Conservation (phyloP, 1,139 yeast genomes). For the Lodderomyces pseudojiufengensis region DNA sequence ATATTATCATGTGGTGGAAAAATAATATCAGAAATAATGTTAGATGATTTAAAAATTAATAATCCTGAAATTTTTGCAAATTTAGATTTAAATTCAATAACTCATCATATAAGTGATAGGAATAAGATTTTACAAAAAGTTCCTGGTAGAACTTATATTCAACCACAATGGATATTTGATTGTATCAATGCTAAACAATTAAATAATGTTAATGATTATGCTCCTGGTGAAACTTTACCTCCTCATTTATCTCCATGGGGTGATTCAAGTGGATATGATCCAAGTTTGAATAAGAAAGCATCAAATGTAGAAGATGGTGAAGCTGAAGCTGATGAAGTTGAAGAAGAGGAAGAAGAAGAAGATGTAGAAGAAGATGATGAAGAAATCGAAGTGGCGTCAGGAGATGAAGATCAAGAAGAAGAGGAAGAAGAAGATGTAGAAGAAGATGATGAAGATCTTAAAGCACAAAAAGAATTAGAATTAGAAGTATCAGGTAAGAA, state of each 20-base stretch:
- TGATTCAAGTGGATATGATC: conserved; percentile 87
- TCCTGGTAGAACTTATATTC: conserved; percentile 89
- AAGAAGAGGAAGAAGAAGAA: conserved; percentile 45
- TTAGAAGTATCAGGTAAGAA: conserved; percentile 85
- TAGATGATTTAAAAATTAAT: conserved; percentile 63
- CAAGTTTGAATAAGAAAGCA: conserved; percentile 48
- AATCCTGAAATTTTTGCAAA: conserved; percentile 39
- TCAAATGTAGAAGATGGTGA: conserved; percentile 32
- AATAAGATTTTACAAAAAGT: conserved; percentile 75
- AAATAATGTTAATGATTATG: conserved; percentile 73
- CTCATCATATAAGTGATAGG: conserved; percentile 94
- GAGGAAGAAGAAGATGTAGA: conserved; percentile 47
- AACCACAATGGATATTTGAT: conserved; percentile 98
- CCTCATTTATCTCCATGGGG: conserved; percentile 99
- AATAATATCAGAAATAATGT: conserved; percentile 79
- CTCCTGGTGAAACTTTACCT: conserved; percentile 93
- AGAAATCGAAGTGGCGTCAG: conserved; percentile 23
- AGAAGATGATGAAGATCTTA: conserved; percentile 56
- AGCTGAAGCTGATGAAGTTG: conserved; percentile 47
- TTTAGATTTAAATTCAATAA: conserved; percentile 64
- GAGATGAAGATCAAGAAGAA: conserved; percentile 48
- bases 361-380: conserved; percentile 48
- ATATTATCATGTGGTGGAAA: conserved; percentile 86
- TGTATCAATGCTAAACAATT: conserved; percentile 75
- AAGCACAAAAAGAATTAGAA: conserved; percentile 81